Evolutionary conservation across 345 rosid genomes (phyloP), one percentile per base, ranked within the genome.

Genomic region (Barbarea vulgaris): DNA sequence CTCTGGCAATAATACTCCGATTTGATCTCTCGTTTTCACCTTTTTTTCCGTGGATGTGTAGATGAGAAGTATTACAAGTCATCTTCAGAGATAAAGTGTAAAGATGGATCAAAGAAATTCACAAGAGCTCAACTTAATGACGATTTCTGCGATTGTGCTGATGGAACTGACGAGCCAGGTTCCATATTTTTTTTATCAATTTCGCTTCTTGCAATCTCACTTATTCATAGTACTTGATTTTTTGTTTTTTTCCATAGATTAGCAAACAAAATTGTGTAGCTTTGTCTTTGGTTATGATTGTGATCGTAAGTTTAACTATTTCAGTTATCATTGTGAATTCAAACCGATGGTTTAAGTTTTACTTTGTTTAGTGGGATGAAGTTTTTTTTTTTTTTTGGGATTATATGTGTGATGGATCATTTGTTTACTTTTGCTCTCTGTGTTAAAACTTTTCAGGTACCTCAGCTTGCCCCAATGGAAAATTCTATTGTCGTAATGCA

Each of bases 91-190:
- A 86, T 91, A 12, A 81, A 89, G 47, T 93, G 99, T 80, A 89
- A 78, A 76, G 97, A 90, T 76, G 97, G 96, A 76, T 88, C 98
- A 71, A 86, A 80, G 76, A 86, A 85, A 33, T 96, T 96, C 83
- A 75, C 85, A 6, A 87, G 22, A 84, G 79, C 87, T 63, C 96
- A 88, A 80, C 93, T 93, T 66, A 96, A 96, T 56, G 99, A 96
- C 55, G 95, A 93, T 70, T 96, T 88, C 81, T 96, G 99, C 58
- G 99, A 96, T 69, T 96, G 99, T 78, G 72, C 83, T 10, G 98
- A 93, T 58, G 97, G 89, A 77, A 87, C 96, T 11, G 99, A 96
- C 59, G 97, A 96, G 73, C 98, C 99, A 63, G 98, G 98, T 95
- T 66, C 6, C 9, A 17, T 36, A 24, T 46, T 5, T 52, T 24